phyloP scores from a whole-genome alignment of 2,329 filamentous ascomycete species.

The Calonectria hawksworthii region DNA sequence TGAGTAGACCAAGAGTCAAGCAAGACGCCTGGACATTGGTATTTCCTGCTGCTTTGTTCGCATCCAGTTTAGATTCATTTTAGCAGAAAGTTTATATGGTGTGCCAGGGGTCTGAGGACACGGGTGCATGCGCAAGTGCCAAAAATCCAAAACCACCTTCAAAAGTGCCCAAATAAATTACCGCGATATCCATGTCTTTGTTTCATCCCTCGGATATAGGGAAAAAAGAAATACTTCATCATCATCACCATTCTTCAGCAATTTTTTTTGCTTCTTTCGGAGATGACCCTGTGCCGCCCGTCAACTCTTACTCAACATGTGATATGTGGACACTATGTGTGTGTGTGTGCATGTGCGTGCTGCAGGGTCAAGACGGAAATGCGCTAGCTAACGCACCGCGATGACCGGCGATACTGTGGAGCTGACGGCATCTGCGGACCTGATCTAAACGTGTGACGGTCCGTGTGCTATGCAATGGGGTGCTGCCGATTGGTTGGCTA shows the following conservation, averaged over 20 bases:
- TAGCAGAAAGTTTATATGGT: slow-evolving; percentile 1
- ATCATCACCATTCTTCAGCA: not conserved
- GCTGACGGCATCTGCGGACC: not conserved
- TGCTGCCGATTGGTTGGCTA: not conserved
- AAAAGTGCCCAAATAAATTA: not conserved
- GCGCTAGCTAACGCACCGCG: not conserved
- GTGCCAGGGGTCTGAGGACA: not conserved
- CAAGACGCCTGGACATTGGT: not conserved
- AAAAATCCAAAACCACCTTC: not conserved
- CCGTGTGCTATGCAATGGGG: not conserved
- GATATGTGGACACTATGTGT: not conserved
- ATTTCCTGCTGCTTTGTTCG: not conserved
- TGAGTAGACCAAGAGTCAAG: not conserved
- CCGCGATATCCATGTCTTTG: too few relatives aligned
- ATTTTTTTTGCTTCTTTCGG: not conserved
- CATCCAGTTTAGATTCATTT: not conserved
- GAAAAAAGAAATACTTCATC: not conserved
- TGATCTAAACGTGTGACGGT: not conserved
- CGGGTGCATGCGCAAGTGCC: not conserved
- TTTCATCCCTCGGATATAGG: not conserved
- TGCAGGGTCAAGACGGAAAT: not conserved
- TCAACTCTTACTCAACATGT: not conserved
- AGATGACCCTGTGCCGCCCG: not conserved
- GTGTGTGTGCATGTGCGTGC: not conserved
- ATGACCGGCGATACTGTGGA: not conserved